A percentile compares a stretch with the other conserved stretches of the same genome.
These are phyloP conservation scores for Aspergillus sp. DNA, from an alignment of 2,329 filamentous ascomycete species.

Conservation along the genomic window DNA sequence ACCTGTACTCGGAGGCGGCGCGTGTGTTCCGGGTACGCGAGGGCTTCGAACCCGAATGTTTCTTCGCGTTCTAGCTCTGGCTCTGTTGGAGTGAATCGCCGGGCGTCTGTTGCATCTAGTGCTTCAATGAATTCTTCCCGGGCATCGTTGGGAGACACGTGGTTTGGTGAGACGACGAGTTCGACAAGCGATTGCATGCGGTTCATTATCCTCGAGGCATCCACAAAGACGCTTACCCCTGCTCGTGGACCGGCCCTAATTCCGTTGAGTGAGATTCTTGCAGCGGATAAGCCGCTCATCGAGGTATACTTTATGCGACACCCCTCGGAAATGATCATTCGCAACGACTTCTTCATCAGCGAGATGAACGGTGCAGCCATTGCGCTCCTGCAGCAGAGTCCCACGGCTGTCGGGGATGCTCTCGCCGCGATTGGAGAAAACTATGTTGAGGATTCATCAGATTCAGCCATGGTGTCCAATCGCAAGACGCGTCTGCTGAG, in stretches of 20 bases:
- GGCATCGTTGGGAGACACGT: neutral
- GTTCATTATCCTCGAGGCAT: neutral
- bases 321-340: neutral
- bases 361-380: conserved; percentile 2
- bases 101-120: neutral
- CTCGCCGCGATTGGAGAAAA: neutral
- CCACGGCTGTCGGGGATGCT: neutral
- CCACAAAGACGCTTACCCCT: neutral
- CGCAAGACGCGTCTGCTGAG: neutral
- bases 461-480: neutral
- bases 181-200: neutral
- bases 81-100: neutral
- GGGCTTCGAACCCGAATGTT: neutral
- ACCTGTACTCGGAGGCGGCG: neutral
- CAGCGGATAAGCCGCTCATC: neutral
- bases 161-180: neutral
- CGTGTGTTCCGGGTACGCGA: neutral
- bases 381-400: conserved; percentile 2
- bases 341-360: neutral
- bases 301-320: conserved; percentile 4
- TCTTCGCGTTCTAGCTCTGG: neutral
- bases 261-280: neutral
- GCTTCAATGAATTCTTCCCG: neutral
- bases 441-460: neutral
- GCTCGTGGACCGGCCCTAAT: neutral